Evolutionary conservation across 805 yeast species (phyloP), one percentile per base, ranked within the genome.

Genomic region (Ogataea thermomethanolica): DNA sequence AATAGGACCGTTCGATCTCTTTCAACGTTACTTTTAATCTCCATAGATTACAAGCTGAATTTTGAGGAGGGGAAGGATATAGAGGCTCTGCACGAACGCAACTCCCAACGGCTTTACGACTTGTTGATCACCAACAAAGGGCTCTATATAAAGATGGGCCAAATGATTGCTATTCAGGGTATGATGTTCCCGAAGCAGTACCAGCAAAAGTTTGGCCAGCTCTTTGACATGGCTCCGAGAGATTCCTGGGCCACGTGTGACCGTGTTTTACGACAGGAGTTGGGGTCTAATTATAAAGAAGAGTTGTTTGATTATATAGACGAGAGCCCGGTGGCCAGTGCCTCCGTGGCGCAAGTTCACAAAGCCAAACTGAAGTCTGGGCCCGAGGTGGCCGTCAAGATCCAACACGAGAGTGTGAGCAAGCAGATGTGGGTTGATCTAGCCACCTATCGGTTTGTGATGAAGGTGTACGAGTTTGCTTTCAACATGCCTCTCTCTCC

Each of bases 121-220:
- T 55, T 79, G 37, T 54, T 78, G 41, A 55, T 58, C 26, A 53
- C 53, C 9, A 78, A 78, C 53, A 74, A 71, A 47, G 84, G 84
- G 1, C 66, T 85, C 13, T 85, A 82, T 55, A 79, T 85, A 57
- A 84, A 84, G 57, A 60, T 82, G 50, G 95, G 93, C 17, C 93
- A 84, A 67, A 81, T 85, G 37, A 71, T 84, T 33, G 91, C 93
- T 2, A 78, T 84, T 53, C 93, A 85, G 56, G 79, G 87, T 1
- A 62, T 72, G 21, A 67, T 81, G 52, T 75, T 84, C 48, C 95
- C 95, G 2, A 59, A 66, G 25, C 81, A 78, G 14, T 83, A 67
- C 59, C 86, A 79, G 48, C 70, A 66, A 29, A 62, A 74, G 51
- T 79, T 84, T 54, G 65, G 70, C 10, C 59, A 64, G 42, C 61